Evolutionary conservation across 2,329 filamentous ascomycete genomes (phyloP).

Genomic region (Paecilomyces sp.): DNA sequence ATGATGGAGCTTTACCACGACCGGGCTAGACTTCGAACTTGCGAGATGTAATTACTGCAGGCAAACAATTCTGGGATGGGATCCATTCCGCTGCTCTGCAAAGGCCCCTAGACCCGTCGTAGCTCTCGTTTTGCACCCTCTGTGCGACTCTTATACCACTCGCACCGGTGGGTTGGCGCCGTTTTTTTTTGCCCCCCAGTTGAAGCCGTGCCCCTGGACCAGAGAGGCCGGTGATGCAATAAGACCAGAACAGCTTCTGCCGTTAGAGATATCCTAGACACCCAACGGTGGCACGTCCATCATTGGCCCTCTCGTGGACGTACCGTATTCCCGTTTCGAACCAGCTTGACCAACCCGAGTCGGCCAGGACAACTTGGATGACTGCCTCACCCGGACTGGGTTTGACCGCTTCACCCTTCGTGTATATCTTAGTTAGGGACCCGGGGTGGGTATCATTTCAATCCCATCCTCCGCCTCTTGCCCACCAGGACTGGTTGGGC

Average conservation of each 20-base stretch:
- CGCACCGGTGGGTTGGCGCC: background rate
- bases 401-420: background rate
- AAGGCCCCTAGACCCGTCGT: background rate
- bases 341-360: background rate
- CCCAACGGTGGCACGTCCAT: background rate
- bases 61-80: background rate
- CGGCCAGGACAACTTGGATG: background rate
- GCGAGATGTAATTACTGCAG: background rate
- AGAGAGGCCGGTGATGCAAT: background rate
- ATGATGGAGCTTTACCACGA: background rate
- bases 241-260: background rate
- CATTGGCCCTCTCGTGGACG: background rate
- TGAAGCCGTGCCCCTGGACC: background rate
- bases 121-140: background rate
- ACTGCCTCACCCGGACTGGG: background rate
- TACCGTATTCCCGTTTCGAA: background rate
- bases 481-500: background rate
- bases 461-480: background rate
- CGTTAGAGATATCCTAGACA: conserved; percentile 1
- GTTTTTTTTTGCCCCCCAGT: background rate
- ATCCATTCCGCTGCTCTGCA: background rate
- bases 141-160: background rate
- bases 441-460: background rate
- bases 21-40: background rate
- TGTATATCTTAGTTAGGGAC: background rate